Conservation (phyloP, 1,139 yeast genomes). For the Magnusiomyces magnusii region DNA sequence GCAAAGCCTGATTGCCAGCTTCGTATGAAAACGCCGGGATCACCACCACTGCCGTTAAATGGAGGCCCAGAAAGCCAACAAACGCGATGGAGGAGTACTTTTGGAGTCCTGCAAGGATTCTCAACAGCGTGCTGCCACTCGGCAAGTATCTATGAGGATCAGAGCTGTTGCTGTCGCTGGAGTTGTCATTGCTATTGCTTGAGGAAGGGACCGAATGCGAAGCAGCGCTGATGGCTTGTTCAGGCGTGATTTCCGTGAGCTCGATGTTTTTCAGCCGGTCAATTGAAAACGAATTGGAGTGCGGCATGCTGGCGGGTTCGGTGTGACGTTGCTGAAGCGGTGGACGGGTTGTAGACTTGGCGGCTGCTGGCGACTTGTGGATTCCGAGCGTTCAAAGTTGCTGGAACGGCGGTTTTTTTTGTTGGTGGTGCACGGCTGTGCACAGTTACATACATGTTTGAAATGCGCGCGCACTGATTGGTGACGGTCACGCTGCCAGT, state of each 20-base stretch:
- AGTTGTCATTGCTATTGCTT: neutral
- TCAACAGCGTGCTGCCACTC: neutral
- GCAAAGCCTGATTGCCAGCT: conserved; percentile 49
- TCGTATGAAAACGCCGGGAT: conserved; percentile 47
- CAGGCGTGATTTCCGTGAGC: conserved; percentile 7
- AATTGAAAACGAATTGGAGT: neutral
- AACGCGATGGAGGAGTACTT: conserved; percentile 58
- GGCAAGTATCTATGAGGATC: neutral
- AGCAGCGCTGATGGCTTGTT: neutral
- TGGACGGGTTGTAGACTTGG: too few relatives aligned
- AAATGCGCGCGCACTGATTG: neutral
- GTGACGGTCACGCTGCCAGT: neutral
- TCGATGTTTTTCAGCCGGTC: neutral
- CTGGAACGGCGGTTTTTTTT: neutral
- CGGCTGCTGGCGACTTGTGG: too few relatives aligned
- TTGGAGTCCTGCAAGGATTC: conserved; percentile 33
- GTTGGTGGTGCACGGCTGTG: neutral
- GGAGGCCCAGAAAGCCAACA: conserved; percentile 50
- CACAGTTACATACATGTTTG: neutral
- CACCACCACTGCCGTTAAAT: conserved; percentile 47
- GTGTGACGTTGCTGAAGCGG: too few relatives aligned
- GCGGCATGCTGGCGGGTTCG: neutral
- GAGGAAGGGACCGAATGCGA: neutral
- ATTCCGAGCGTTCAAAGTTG: neutral
- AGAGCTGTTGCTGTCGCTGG: neutral